A percentile compares a stretch with the other conserved stretches of the same genome.
Conservation (phyloP, 805 yeast genomes). For the Pichia membranifaciens region DNA sequence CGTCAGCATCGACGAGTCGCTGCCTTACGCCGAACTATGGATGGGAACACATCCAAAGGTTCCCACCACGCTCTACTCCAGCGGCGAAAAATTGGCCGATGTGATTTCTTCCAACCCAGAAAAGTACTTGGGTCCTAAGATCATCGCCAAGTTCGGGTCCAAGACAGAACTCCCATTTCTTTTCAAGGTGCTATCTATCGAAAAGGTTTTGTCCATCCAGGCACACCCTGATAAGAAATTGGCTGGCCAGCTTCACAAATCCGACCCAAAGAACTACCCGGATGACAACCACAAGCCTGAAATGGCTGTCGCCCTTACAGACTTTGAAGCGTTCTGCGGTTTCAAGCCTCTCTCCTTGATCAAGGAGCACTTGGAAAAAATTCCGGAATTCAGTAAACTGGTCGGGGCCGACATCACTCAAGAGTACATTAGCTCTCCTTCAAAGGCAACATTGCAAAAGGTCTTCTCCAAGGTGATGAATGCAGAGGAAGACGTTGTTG, state of each 20-base stretch:
- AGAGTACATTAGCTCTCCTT: constrained; percentile 50
- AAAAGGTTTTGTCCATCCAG: constrained; percentile 89
- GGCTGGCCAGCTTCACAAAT: constrained; percentile 66
- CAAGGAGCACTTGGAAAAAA: constrained; percentile 55
- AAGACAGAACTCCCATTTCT: constrained; percentile 72
- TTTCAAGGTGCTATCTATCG: constrained; percentile 89
- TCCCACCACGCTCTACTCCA: constrained; percentile 59
- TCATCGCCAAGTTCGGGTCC: constrained; percentile 62
- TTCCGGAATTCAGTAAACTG: constrained; percentile 71
- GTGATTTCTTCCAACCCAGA: constrained; percentile 56
- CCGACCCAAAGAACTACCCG: constrained; percentile 91
- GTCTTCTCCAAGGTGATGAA: constrained; percentile 84
- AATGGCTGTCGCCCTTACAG: constrained; percentile 96
- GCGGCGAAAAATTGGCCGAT: constrained; percentile 53
- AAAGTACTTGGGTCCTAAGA: constrained; percentile 48
- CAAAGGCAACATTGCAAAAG: constrained; percentile 58
- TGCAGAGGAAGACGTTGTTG: constrained; percentile 57
- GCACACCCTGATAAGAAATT: constrained; percentile 95
- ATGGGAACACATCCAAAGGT: constrained; percentile 98
- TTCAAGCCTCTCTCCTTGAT: constrained; percentile 85
- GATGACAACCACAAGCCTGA: constrained; percentile 99
- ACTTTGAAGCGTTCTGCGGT: constrained; percentile 96
- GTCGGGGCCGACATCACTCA: constrained; percentile 59
- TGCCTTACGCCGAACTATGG: constrained; percentile 98
- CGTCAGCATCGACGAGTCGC: constrained; percentile 51